Base-by-base conservation (phyloP, 2,329 filamentous ascomycete genomes). In the Colletotrichum graminicola region DNA sequence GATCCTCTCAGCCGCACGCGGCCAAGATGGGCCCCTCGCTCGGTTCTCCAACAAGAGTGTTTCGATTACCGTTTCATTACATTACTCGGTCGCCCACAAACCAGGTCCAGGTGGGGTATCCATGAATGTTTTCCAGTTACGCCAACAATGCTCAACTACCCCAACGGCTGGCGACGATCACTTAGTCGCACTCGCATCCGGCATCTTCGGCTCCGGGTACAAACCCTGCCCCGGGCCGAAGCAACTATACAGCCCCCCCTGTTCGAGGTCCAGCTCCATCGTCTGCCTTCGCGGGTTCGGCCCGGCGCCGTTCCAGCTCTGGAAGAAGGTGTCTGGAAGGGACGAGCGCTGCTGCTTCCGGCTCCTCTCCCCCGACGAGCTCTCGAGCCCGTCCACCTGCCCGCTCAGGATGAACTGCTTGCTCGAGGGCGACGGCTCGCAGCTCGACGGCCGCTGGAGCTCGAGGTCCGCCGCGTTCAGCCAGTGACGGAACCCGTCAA, bases 401-500 rank as follows among this genome's bases (percentile, higher is more conserved):
- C 16, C 34, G 8, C 5, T 39, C 45, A 18, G 59, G n/a, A 62
- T 63, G 29, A 16, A 29, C 23, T 55, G 41, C n/a, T 36, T 51
- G 52, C 52, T 62, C 5, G 43, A 43, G 6, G 51, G 57, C 57
- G 64, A 32, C 3, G 26, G 36, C 16, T 29, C 21, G 23, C 21
- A 41, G 5, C 51, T 43, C 16, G 57, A 2, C 57, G 68, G 52
- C 36, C n/a, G 62, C 57, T 56, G 59, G 11, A 63, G 26, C 21
- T 68, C 68, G 32, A 68, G 39, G 26, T 71, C 68, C 16, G 26
- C 47, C 5, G 64, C 56, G 8, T 54, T 52, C 7, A 67, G 54
- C 68, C 68, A 68, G 14, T n/a, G 23, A 2, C 65, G 59, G n/a
- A 68, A 68, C 43, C 55, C 65, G 14, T 34, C 41, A 14, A 68